phyloP scores from a whole-genome alignment of 2,329 filamentous ascomycete genomes.

The Aotearoamyces nothofagi region DNA sequence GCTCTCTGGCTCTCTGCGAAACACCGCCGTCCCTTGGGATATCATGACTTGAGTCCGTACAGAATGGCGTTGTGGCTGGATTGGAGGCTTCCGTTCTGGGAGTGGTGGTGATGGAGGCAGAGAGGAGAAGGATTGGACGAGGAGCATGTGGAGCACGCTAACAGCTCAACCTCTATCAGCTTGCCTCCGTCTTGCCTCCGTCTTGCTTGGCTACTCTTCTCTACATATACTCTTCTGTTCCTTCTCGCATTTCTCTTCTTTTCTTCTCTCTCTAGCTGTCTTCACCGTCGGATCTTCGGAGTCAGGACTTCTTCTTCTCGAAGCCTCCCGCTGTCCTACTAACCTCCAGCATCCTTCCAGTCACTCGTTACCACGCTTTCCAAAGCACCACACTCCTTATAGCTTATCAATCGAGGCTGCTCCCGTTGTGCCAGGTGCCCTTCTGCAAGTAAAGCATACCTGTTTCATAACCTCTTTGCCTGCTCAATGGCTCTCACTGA shows the following conservation, averaged over 20 bases:
- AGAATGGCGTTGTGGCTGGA: too few species aligned
- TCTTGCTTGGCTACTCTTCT: too few species aligned
- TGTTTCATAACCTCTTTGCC: neutral
- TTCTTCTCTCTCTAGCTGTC: constrained; percentile 16
- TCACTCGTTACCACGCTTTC: neutral
- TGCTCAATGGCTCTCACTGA: neutral
- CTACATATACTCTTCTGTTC: neutral
- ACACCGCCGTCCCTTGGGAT: too few species aligned
- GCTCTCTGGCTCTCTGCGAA: too few species aligned
- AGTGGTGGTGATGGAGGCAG: neutral
- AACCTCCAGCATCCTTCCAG: neutral
- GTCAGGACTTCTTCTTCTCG: neutral
- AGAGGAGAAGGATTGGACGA: neutral
- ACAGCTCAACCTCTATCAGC: neutral
- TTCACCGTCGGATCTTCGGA: constrained; percentile 8
- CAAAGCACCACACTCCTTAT: neutral
- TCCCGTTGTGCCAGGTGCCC: neutral
- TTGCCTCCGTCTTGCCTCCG: neutral
- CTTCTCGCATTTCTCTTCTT: neutral
- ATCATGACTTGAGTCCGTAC: too few species aligned
- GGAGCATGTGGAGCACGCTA: neutral
- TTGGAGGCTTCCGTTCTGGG: neutral
- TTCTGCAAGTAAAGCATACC: neutral
- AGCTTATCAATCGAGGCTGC: neutral
- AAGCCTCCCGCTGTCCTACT: neutral